A percentile compares a stretch with the other conserved stretches of the same genome.
Conservation (phyloP, 2,329 filamentous ascomycete genomes). For the Verruconis gallopava region DNA sequence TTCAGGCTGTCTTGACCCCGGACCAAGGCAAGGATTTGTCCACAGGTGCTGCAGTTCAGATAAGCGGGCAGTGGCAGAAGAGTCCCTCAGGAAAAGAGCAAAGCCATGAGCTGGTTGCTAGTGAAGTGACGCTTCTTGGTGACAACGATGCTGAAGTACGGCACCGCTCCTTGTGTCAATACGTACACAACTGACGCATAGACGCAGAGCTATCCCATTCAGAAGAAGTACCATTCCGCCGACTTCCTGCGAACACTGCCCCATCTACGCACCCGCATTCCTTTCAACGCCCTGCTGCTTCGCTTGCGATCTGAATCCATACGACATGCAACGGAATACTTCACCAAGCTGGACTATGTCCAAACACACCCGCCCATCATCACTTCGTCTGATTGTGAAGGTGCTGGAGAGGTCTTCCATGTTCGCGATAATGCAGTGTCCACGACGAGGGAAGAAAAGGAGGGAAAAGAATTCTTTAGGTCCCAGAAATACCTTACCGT, state of each 20-base stretch:
- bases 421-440: conserved; percentile 30
- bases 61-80: conserved; percentile 64
- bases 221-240: conserved; percentile 87
- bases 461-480: conserved; percentile 56
- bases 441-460: conserved; percentile 17
- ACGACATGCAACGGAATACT: conserved; percentile 60
- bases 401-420: conserved; percentile 85
- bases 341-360: conserved; percentile 55
- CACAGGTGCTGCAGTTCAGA: conserved; percentile 65
- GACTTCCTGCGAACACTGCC: conserved; percentile 83
- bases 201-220: conserved; percentile 70
- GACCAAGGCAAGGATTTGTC: conserved; percentile 66
- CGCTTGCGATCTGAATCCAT: conserved; percentile 73
- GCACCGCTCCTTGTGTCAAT: not conserved
- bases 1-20: conserved; percentile 72
- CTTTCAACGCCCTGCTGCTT: conserved; percentile 66
- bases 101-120: conserved; percentile 68
- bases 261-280: conserved; percentile 72
- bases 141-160: conserved; percentile 63
- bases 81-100: conserved; percentile 55
- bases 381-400: conserved; percentile 94
- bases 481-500: conserved; percentile 90
- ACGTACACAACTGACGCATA: not conserved
- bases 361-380: conserved; percentile 89
- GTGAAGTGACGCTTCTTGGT: conserved; percentile 56